Evolutionary conservation across 768 basidiomycete genomes (phyloP), one percentile per base, ranked within the genome.

Genomic region (Crucibulum laeve): DNA sequence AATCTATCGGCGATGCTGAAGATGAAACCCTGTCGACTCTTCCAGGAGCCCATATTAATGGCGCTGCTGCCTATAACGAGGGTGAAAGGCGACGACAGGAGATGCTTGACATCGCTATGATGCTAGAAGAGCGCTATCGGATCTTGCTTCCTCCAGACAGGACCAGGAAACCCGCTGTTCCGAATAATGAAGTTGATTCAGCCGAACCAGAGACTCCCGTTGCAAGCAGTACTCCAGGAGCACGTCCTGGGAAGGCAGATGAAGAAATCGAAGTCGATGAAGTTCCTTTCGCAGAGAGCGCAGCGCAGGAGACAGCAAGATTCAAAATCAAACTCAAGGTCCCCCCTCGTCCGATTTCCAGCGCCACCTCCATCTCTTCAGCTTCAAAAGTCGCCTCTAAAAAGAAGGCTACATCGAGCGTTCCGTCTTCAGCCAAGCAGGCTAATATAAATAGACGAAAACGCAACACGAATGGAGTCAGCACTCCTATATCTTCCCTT

Each of bases 81-180:
- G 86, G 87, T n/a, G 87, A 88, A 58, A 70, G 84, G 47, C 75
- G 89, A 28, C 70, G 82, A 43, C 68, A 75, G 55, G 80, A 82
- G 61, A 88, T 91, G 84, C 69, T 91, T 5, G 77, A 80, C 40
- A 72, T 80, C 11, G 89, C 88, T 11, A 60, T 71, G 43, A 57
- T 60, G 17, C 61, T 91, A 40, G 88, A 90, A 53, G 78, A 79
- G 44, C 81, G 89, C 34, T 91, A 88, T 55, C 72, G 80, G 17
- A 70, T 77, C n/a, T 71, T 91, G 33, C 74, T 91, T 21, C 85
- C 87, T 13, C 76, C 83, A 3, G 83, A 86, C 44, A 67, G 71
- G 50, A 65, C 69, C 39, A 46, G 58, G 60, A 62, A 67, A 62
- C 44, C 60, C 54, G 18, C 46, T 19, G 54, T 54, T 22, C 55